Evolutionary conservation across 345 rosid genomes (phyloP).

Genomic region (Punica granatum): DNA sequence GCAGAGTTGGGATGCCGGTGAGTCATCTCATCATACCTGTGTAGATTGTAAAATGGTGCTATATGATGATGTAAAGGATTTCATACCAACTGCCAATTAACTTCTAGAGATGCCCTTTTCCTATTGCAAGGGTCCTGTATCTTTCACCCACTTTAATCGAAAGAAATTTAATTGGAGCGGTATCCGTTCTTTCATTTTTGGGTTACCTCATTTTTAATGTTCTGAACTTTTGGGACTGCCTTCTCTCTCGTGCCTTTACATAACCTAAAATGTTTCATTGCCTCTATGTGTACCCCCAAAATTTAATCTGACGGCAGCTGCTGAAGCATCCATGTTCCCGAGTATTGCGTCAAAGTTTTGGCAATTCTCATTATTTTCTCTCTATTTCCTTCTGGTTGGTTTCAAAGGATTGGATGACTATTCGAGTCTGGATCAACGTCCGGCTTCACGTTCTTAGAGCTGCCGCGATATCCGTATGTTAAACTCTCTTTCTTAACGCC

Average conservation of each 20-base stretch:
- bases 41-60: background rate
- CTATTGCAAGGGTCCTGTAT: background rate
- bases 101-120: background rate
- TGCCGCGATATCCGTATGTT: no score
- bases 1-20: conserved; percentile 53
- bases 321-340: background rate
- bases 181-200: background rate
- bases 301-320: no score
- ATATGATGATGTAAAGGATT: background rate
- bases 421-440: background rate
- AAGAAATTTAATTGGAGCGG: background rate
- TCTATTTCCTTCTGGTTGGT: background rate
- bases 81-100: background rate
- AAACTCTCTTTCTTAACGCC: no score
- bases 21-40: conserved; percentile 4
- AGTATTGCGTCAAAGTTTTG: background rate
- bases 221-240: background rate
- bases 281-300: no score
- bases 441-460: background rate
- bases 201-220: background rate
- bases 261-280: no score
- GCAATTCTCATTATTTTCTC: no score
- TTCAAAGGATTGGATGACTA: background rate
- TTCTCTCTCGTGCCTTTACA: background rate
- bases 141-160: background rate